Percentiles rank a stretch among this genome's conserved stretches.
Conservation (phyloP, 83 land plant species). For the Thuja plicata region DNA sequence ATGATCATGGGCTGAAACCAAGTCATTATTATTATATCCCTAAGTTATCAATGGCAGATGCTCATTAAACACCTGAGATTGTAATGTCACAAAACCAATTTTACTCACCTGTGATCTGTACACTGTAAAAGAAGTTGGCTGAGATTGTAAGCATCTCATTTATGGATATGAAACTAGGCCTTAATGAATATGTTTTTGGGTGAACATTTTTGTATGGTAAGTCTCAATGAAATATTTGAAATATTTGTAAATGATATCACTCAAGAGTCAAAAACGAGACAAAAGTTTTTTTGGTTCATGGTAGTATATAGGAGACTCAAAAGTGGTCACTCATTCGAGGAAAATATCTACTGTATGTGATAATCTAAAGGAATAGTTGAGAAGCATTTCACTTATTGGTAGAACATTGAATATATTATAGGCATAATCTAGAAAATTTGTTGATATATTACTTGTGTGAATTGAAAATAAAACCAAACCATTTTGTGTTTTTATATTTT, state of each 20-base stretch:
- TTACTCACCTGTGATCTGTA: background rate
- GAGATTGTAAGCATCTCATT: background rate
- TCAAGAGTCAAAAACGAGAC: background rate
- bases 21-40: background rate
- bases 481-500: background rate
- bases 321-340: background rate
- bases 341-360: background rate
- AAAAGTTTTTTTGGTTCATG: background rate
- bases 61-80: background rate
- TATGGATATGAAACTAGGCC: background rate
- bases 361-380: background rate
- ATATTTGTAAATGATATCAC: background rate
- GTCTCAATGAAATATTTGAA: background rate
- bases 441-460: background rate
- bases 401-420: background rate
- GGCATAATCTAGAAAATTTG: background rate
- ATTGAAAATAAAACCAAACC: background rate
- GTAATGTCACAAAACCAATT: background rate
- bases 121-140: background rate
- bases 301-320: background rate
- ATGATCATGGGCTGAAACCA: background rate
- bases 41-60: background rate
- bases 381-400: background rate
- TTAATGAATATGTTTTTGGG: background rate
- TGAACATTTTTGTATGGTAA: background rate